Conservation (phyloP, 768 basidiomycete species). For the Lactifluus subvellereus region DNA sequence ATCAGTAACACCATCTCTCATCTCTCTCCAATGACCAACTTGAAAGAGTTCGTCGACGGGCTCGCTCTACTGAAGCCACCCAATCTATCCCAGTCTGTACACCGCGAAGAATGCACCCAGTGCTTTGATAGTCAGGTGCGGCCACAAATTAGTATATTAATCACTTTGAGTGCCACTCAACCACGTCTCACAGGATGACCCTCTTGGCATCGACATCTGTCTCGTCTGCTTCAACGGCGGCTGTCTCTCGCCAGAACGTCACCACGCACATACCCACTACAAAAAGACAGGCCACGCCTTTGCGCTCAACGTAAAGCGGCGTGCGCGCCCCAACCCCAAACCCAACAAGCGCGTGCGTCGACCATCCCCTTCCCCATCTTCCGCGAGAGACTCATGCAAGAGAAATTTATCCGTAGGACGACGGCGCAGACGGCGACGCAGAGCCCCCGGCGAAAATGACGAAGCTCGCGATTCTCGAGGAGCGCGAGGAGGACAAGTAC, state of each 20-base stretch:
- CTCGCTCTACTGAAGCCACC: slow-evolving; percentile 51
- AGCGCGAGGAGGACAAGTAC: slow-evolving; percentile 87
- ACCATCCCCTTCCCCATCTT: too few relatives aligned
- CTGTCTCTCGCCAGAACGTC: slow-evolving; percentile 55
- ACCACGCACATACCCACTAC: slow-evolving; percentile 71
- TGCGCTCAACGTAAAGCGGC: slow-evolving; percentile 76
- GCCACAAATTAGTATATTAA: neutral
- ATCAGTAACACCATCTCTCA: neutral
- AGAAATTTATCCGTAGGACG: slow-evolving; percentile 8
- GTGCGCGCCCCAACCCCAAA: slow-evolving; percentile 52
- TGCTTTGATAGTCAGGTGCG: slow-evolving; percentile 91
- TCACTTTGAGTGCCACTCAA: neutral
- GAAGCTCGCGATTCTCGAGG: slow-evolving; percentile 83
- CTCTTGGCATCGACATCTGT: slow-evolving; percentile 82
- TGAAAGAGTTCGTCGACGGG: slow-evolving; percentile 40
- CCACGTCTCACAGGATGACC: slow-evolving; percentile 48
- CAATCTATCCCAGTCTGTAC: slow-evolving; percentile 62
- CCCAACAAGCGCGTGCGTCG: slow-evolving; percentile 47
- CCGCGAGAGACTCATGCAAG: too few relatives aligned
- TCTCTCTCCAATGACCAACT: slow-evolving; percentile 19
- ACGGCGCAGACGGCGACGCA: slow-evolving; percentile 43
- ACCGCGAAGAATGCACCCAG: slow-evolving; percentile 93
- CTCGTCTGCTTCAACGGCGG: slow-evolving; percentile 92
- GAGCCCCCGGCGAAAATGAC: slow-evolving; percentile 88
- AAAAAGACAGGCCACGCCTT: slow-evolving; percentile 68